Evolutionary conservation across 768 basidiomycete genomes (phyloP).

Genomic region (Lactarius hengduanensis): DNA sequence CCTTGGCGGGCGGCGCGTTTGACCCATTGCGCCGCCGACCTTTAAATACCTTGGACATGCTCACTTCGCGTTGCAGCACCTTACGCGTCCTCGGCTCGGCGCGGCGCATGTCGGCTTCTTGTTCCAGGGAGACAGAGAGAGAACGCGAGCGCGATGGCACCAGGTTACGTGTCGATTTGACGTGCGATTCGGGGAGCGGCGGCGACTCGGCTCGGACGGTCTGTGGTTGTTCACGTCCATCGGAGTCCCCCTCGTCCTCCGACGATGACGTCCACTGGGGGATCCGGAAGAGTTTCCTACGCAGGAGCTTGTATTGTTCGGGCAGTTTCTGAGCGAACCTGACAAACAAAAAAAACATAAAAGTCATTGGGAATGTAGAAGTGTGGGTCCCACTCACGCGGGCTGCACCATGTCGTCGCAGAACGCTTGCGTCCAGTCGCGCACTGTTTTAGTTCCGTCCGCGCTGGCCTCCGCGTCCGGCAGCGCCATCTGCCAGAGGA

Average conservation of each 20-base stretch:
- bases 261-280: conserved; percentile 23
- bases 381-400: conserved; percentile 43
- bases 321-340: conserved; percentile 13
- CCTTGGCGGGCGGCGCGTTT: conserved; percentile 24
- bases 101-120: conserved; percentile 50
- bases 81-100: conserved; percentile 42
- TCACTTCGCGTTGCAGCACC: conserved; percentile 66
- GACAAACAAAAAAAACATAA: neutral
- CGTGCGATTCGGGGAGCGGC: neutral
- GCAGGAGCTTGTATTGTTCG: conserved; percentile 28
- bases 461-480: conserved; percentile 37
- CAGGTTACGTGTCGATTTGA: neutral
- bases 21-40: conserved; percentile 35
- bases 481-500: conserved; percentile 65
- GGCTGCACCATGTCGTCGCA: conserved; percentile 65
- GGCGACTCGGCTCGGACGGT: neutral
- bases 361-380: neutral
- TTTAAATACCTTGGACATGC: conserved; percentile 74
- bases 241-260: conserved; percentile 12
- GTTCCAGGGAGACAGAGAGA: conserved; percentile 66
- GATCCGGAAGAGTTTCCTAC: conserved; percentile 28
- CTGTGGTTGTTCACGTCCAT: neutral
- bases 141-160: conserved; percentile 34
- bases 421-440: conserved; percentile 76
- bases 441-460: conserved; percentile 25